These are phyloP conservation scores for Lactuca sativa DNA, from an alignment of 129 eudicot genomes.

Conservation along the genomic window DNA sequence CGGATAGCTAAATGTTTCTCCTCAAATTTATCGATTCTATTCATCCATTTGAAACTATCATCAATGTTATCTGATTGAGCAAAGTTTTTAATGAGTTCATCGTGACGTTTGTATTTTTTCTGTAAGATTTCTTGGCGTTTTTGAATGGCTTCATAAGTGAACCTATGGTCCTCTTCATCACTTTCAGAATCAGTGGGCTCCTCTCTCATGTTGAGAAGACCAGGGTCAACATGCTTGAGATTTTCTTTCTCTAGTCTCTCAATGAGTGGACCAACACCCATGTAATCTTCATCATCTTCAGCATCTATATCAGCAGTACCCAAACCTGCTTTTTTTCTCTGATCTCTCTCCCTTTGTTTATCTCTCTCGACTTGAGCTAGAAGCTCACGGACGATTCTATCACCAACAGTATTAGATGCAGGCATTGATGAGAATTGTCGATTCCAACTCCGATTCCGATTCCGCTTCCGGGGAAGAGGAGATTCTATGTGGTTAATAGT, in stretches of 20 bases:
- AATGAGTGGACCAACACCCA: slow-evolving; percentile 64
- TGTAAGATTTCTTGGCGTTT: slow-evolving; percentile 28
- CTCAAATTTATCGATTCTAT: slow-evolving; percentile 68
- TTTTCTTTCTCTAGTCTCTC: slow-evolving; percentile 66
- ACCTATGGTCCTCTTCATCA: slow-evolving; percentile 65
- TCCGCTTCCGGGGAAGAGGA: neutral
- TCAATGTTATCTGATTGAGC: slow-evolving; percentile 52
- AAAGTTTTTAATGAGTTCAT: slow-evolving; percentile 45
- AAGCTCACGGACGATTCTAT: slow-evolving; percentile 32
- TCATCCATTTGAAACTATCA: slow-evolving; percentile 71
- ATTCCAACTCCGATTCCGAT: slow-evolving; percentile 4
- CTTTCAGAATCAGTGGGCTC: slow-evolving; percentile 76
- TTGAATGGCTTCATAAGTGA: slow-evolving; percentile 35
- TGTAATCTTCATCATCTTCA: slow-evolving; percentile 71
- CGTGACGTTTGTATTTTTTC: slow-evolving; percentile 42
- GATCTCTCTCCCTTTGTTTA: slow-evolving; percentile 52
- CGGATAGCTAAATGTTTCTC: slow-evolving; percentile 59
- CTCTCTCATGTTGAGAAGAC: slow-evolving; percentile 38
- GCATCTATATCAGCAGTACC: slow-evolving; percentile 68
- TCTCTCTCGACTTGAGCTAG: slow-evolving; percentile 43
- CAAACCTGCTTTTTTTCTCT: slow-evolving; percentile 47
- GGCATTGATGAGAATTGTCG: slow-evolving; percentile 15
- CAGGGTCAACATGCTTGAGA: slow-evolving; percentile 20
- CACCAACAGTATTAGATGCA: slow-evolving; percentile 20
- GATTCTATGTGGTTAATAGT: neutral